Evolutionary conservation across 208 protist genomes (phyloP).

Genomic region (Trypanosomatidae sp.): DNA sequence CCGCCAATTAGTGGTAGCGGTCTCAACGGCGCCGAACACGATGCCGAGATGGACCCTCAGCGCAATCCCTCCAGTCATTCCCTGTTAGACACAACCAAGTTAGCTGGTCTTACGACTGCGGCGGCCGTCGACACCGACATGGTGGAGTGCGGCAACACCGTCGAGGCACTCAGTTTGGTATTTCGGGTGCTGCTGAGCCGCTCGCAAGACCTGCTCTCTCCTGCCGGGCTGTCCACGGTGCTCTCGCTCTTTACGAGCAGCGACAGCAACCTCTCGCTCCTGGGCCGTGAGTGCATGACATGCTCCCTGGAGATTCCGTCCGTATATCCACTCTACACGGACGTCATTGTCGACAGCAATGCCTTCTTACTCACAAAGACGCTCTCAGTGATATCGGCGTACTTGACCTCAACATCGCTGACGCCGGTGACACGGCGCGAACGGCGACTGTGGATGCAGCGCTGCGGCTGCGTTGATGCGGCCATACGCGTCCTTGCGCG

Average conservation of each 20-base stretch:
- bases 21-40: neutral
- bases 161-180: constrained; percentile 43
- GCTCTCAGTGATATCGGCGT: constrained; percentile 40
- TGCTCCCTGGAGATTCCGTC: constrained; percentile 55
- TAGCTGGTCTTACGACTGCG: constrained; percentile 9
- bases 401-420: constrained; percentile 31
- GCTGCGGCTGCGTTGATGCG: constrained; percentile 57
- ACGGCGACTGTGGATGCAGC: constrained; percentile 63
- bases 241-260: constrained; percentile 45
- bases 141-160: constrained; percentile 34
- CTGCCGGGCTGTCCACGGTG: constrained; percentile 35
- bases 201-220: constrained; percentile 29
- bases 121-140: constrained; percentile 4
- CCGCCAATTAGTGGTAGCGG: neutral
- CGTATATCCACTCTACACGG: constrained; percentile 52
- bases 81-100: constrained; percentile 13
- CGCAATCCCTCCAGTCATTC: constrained; percentile 18
- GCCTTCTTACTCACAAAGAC: constrained; percentile 38
- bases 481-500: constrained; percentile 47
- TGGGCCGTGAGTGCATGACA: constrained; percentile 59
- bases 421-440: constrained; percentile 37
- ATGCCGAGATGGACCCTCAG: constrained; percentile 3
- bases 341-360: constrained; percentile 39
- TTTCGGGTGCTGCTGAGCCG: constrained; percentile 59
- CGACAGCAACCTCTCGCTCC: constrained; percentile 41